These are phyloP conservation scores for Aspergillus aculeatus DNA, from an alignment of 2,329 filamentous ascomycete genomes.

Conservation along the genomic window DNA sequence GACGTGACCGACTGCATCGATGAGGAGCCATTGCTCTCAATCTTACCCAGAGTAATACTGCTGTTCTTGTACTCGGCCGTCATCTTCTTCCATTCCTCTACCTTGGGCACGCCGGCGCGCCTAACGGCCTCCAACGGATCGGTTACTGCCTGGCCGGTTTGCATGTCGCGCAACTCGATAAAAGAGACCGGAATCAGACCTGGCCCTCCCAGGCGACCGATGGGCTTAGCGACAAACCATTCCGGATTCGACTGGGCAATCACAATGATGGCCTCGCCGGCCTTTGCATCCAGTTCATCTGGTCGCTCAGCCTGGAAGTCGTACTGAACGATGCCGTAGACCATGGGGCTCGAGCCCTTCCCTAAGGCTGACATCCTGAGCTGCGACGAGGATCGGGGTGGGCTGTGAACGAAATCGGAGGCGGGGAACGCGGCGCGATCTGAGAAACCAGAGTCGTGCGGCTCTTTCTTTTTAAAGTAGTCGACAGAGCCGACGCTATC, in stretches of 20 bases:
- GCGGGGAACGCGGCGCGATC: slow-evolving; percentile 46
- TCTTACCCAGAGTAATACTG: slow-evolving; percentile 93
- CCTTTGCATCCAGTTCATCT: slow-evolving; percentile 94
- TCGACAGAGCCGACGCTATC: slow-evolving; percentile 73
- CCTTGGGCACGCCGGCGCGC: slow-evolving; percentile 84
- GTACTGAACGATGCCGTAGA: slow-evolving; percentile 96
- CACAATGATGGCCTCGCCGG: slow-evolving; percentile 94
- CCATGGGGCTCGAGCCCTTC: slow-evolving; percentile 71
- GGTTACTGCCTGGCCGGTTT: slow-evolving; percentile 74
- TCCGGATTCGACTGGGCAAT: slow-evolving; percentile 98
- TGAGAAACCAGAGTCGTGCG: slow-evolving; percentile 90
- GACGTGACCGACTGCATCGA: slow-evolving; percentile 62
- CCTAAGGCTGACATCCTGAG: slow-evolving; percentile 48
- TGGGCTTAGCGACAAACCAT: slow-evolving; percentile 99
- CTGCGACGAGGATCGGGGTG: slow-evolving; percentile 26
- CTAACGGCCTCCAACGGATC: slow-evolving; percentile 84
- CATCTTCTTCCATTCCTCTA: slow-evolving; percentile 99
- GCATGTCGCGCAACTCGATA: slow-evolving; percentile 94
- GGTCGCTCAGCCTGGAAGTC: slow-evolving; percentile 92
- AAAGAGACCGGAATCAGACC: slow-evolving; percentile 95
- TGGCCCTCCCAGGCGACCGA: slow-evolving; percentile 90
- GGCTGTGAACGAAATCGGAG: slow-evolving; percentile 28
- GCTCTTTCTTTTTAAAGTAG: slow-evolving; percentile 54
- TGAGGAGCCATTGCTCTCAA: slow-evolving; percentile 52
- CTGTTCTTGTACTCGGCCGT: slow-evolving; percentile 98